A percentile compares a stretch with the other conserved stretches of the same genome.
Evolutionary conservation across 257 asterid species (phyloP).

Genomic region (Cordia subcordata): DNA sequence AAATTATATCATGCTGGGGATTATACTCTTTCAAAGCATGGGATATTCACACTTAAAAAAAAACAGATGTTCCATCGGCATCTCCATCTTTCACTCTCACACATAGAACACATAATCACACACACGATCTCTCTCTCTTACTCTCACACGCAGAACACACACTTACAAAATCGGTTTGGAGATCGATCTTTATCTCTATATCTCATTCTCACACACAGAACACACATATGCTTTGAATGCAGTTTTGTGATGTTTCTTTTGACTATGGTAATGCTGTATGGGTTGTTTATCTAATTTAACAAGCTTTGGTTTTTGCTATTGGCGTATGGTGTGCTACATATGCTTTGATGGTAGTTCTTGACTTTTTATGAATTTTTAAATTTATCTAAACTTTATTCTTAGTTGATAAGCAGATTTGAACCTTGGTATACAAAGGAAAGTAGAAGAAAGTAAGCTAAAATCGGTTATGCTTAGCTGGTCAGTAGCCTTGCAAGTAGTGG

Average conservation of each 20-base stretch:
- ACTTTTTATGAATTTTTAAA: conserved; percentile 43
- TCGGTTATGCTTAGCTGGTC: conserved; percentile 97
- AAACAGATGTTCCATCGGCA: too few species aligned
- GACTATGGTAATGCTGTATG: conserved; percentile 40
- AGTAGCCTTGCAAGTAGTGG: conserved; percentile 99
- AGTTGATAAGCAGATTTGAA: conserved; percentile 17
- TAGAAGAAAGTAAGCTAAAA: conserved; percentile 24
- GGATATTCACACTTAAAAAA: too few species aligned
- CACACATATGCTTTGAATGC: too few species aligned
- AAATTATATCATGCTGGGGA: too few species aligned
- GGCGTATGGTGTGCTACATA: conserved; percentile 78
- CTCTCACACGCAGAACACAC: too few species aligned
- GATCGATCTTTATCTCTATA: too few species aligned
- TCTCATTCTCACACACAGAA: too few species aligned
- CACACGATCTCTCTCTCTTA: too few species aligned
- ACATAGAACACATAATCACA: too few species aligned
- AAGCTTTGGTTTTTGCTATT: conserved; percentile 51
- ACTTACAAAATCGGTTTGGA: too few species aligned
- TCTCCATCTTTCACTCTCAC: too few species aligned
- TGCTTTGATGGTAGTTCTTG: conserved; percentile 63
- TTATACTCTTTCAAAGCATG: too few species aligned
- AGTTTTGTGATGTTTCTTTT: conserved; percentile 27
- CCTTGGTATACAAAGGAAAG: conserved; percentile 19
- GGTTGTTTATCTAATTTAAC: conserved; percentile 39
- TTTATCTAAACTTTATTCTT: conserved; percentile 26